phyloP scores from a whole-genome alignment of 2,329 filamentous ascomycete species.

The Fusarium sp. region DNA sequence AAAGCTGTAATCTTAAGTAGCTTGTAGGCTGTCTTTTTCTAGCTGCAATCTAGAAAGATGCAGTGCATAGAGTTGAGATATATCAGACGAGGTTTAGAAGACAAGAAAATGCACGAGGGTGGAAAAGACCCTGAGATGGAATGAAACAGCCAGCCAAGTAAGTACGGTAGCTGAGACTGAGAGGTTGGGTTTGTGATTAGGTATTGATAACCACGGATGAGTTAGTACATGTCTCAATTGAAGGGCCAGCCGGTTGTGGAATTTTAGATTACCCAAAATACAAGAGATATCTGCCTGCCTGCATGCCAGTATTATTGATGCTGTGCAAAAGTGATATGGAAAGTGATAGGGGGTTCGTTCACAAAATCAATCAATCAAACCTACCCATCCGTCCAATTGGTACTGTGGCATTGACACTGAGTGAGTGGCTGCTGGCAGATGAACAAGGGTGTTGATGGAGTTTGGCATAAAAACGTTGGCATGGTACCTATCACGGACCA shows the following conservation, averaged over 20 bases:
- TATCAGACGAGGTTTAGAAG: not conserved
- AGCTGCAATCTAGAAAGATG: conserved; percentile 9
- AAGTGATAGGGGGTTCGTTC: not conserved
- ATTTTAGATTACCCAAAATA: too few relatives aligned
- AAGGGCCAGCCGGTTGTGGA: not conserved
- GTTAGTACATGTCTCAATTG: not conserved
- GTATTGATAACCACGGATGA: conserved; percentile 19
- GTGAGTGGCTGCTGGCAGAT: conserved; percentile 32
- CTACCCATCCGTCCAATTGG: not conserved
- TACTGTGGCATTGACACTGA: conserved; percentile 23
- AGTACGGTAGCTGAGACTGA: not conserved
- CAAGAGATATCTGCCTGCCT: not conserved
- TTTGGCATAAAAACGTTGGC: conserved; percentile 18
- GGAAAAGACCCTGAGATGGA: conserved; percentile 26
- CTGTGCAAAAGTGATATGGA: not conserved
- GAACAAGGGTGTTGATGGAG: conserved; percentile 14
- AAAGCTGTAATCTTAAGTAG: conserved; percentile 8
- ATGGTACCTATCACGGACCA: not conserved
- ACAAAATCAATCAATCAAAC: not conserved
- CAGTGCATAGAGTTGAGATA: not conserved
- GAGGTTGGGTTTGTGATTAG: conserved; percentile 30
- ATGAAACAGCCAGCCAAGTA: conserved; percentile 25
- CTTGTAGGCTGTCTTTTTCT: not conserved
- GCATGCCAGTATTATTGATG: conserved; percentile 5
- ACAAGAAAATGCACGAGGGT: not conserved